These are phyloP conservation scores for Fusarium sp. DNA, from an alignment of 2,329 filamentous ascomycete species.

Conservation along the genomic window DNA sequence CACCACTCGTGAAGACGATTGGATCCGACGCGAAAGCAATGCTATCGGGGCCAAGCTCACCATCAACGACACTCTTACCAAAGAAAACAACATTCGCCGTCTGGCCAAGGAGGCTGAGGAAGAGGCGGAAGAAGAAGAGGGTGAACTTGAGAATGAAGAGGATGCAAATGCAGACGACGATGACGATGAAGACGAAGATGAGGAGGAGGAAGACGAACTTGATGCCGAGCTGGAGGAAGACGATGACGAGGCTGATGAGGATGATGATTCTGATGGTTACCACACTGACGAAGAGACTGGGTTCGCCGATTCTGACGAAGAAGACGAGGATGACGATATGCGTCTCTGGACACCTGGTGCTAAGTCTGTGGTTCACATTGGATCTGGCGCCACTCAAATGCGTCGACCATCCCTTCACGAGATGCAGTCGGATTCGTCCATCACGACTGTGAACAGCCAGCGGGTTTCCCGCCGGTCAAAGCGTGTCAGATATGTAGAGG, in stretches of 20 bases:
- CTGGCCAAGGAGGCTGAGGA: conserved; percentile 91
- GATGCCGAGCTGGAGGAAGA: conserved; percentile 60
- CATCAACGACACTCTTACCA: conserved; percentile 86
- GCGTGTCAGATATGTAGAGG: conserved; percentile 47
- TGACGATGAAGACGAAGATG: conserved; percentile 64
- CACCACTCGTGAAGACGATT: conserved; percentile 84
- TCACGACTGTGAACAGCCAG: conserved; percentile 57
- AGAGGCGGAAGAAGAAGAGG: conserved; percentile 79
- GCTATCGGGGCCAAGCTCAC: conserved; percentile 77
- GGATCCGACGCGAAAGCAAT: conserved; percentile 77
- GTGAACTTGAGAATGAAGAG: conserved; percentile 75
- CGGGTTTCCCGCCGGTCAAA: conserved; percentile 46
- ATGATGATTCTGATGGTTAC: conserved; percentile 72
- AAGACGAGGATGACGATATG: conserved; percentile 71
- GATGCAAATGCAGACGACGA: conserved; percentile 86
- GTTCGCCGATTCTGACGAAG: conserved; percentile 74
- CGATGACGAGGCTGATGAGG: conserved; percentile 60
- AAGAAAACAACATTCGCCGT: conserved; percentile 88
- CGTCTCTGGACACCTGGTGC: conserved; percentile 64
- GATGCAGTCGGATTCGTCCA: conserved; percentile 69
- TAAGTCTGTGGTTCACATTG: conserved; percentile 48
- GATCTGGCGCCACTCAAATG: conserved; percentile 48
- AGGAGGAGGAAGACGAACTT: conserved; percentile 60
- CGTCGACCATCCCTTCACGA: conserved; percentile 54
- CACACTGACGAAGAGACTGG: conserved; percentile 77